phyloP scores from a whole-genome alignment of 768 basidiomycete genomes.

The Boletellus emodensis region DNA sequence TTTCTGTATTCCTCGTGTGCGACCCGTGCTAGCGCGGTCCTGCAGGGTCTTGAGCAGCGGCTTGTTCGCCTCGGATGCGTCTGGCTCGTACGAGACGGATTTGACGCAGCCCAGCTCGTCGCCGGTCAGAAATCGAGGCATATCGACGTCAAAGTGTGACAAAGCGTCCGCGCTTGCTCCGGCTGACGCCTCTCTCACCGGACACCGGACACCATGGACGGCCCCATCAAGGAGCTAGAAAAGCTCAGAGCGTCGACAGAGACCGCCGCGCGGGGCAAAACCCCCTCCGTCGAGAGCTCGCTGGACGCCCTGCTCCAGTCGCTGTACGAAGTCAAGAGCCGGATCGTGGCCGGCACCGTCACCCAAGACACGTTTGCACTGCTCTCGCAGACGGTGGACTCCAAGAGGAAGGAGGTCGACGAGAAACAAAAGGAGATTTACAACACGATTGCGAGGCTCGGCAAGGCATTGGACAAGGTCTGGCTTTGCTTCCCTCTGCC shows the following conservation, averaged over 20 bases:
- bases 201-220: slow-evolving; percentile 52
- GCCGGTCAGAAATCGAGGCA: slow-evolving; percentile 69
- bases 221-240: slow-evolving; percentile 69
- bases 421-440: slow-evolving; percentile 90
- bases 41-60: slow-evolving; percentile 32
- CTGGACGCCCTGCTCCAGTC: slow-evolving; percentile 61
- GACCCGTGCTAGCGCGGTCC: slow-evolving; percentile 32
- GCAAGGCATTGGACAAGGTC: slow-evolving; percentile 91
- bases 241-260: slow-evolving; percentile 67
- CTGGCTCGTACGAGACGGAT: slow-evolving; percentile 41
- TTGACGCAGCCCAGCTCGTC: slow-evolving; percentile 81
- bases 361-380: slow-evolving; percentile 47
- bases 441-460: slow-evolving; percentile 67
- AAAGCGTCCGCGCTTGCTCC: neutral
- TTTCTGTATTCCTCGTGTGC: slow-evolving; percentile 37
- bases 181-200: neutral
- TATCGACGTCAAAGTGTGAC: slow-evolving; percentile 30
- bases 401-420: slow-evolving; percentile 78
- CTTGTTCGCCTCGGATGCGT: slow-evolving; percentile 32
- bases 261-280: slow-evolving; percentile 46
- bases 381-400: slow-evolving; percentile 58
- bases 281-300: slow-evolving; percentile 51
- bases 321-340: slow-evolving; percentile 53
- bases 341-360: slow-evolving; percentile 45
- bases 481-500: slow-evolving; percentile 10